Percentiles rank a stretch among this genome's conserved stretches.
These are phyloP conservation scores for Colletotrichum spaethianum DNA, from an alignment of 2,329 filamentous ascomycete species.

Conservation along the genomic window DNA sequence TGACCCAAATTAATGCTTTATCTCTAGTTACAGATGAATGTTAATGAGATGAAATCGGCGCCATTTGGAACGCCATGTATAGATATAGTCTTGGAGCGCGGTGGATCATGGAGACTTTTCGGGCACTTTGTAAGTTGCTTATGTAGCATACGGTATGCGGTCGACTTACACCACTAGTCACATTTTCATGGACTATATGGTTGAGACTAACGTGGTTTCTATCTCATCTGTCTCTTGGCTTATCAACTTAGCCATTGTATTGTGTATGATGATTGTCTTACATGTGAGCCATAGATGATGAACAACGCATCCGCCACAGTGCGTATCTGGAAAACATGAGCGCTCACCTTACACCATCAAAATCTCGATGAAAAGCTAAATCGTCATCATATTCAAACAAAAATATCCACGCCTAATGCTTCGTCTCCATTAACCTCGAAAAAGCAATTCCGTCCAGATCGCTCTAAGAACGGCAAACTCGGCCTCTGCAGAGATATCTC, in stretches of 20 bases:
- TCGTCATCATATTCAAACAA: not conserved
- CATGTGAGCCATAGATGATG: no score
- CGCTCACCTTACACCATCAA: not conserved
- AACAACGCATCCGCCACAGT: not conserved
- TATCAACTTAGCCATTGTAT: not conserved
- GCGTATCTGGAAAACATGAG: not conserved
- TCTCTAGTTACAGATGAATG: not conserved
- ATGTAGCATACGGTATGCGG: not conserved
- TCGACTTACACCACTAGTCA: not conserved
- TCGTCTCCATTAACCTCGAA: no score
- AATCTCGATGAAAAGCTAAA: not conserved
- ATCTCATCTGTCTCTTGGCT: not conserved
- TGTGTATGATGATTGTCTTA: not conserved
- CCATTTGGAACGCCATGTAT: not conserved
- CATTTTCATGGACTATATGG: not conserved
- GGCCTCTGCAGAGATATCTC: not conserved
- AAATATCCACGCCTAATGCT: not conserved
- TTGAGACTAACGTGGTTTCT: not conserved
- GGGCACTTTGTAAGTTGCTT: slow-evolving; percentile 1
- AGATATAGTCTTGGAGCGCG: not conserved
- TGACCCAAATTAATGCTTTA: not conserved
- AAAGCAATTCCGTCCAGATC: no score
- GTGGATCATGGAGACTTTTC: slow-evolving; percentile 26
- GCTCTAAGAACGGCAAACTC: not conserved
- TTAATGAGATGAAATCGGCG: no score